phyloP scores from a whole-genome alignment of 2,329 filamentous ascomycete species.

The Talaromyces sp. region DNA sequence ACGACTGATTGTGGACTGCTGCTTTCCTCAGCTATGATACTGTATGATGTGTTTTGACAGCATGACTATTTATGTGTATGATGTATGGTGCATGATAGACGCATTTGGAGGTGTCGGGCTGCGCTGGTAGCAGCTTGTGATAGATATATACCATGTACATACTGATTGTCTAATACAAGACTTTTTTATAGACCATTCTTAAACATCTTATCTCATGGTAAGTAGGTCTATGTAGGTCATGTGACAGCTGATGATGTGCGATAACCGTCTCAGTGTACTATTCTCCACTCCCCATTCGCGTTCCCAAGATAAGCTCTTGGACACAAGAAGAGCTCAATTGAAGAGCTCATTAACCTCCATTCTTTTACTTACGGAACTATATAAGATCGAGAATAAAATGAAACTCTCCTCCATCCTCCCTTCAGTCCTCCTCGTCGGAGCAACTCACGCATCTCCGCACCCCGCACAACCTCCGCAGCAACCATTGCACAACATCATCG shows the following conservation, averaged over 20 bases:
- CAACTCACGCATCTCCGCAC: constrained; percentile 8
- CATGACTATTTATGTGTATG: not conserved
- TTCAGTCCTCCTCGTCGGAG: constrained; percentile 12
- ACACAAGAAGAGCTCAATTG: not conserved
- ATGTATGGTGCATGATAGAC: not conserved
- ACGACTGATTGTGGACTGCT: constrained; percentile 56
- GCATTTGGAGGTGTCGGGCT: not conserved
- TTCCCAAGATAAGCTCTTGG: not conserved
- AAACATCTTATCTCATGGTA: not conserved
- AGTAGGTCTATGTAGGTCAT: not conserved
- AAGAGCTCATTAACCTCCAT: not conserved
- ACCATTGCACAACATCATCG: not conserved
- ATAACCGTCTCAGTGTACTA: not conserved
- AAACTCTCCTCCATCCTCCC: not conserved
- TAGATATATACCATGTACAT: constrained; percentile 6
- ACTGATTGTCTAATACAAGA: not conserved
- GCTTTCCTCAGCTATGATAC: constrained; percentile 25
- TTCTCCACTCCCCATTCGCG: not conserved
- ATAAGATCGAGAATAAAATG: not conserved
- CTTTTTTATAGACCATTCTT: not conserved
- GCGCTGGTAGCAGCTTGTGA: constrained; percentile 1
- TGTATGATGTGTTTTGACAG: not conserved
- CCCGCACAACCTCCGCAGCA: constrained; percentile 17
- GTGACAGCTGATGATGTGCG: not conserved
- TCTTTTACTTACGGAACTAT: not conserved